These are phyloP conservation scores for Oryza meyeriana DNA, from an alignment of 176 grass and related monocot genomes.

Conservation along the genomic window DNA sequence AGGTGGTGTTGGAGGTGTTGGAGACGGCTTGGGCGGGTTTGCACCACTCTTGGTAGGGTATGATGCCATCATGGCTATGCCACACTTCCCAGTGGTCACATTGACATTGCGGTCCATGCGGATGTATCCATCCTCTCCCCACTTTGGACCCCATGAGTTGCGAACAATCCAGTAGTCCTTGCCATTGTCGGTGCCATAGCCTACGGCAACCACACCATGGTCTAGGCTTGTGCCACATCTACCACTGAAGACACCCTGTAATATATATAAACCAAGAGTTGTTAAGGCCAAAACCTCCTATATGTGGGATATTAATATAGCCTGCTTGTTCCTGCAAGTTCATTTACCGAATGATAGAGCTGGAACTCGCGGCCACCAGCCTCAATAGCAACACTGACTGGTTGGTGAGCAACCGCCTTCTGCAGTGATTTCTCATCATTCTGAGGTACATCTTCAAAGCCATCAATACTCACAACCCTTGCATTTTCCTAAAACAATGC, in stretches of 20 bases:
- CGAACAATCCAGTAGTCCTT: constrained; percentile 92
- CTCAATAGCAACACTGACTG: constrained; percentile 87
- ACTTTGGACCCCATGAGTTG: constrained; percentile 81
- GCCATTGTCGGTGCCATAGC: constrained; percentile 74
- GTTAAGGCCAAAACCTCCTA: neutral
- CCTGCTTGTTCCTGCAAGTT: neutral
- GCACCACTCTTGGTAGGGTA: constrained; percentile 74
- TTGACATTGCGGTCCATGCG: constrained; percentile 77
- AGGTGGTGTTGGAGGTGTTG: constrained; percentile 51
- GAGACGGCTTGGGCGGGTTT: constrained; percentile 69
- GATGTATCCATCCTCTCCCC: constrained; percentile 86
- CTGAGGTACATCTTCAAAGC: constrained; percentile 70
- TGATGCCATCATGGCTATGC: constrained; percentile 79
- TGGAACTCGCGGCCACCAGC: constrained; percentile 75
- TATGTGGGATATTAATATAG: neutral
- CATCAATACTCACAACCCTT: constrained; percentile 77
- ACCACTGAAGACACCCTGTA: constrained; percentile 81
- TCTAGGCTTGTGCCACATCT: constrained; percentile 66
- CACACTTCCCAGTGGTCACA: constrained; percentile 58
- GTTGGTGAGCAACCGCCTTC: constrained; percentile 88
- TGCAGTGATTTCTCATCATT: constrained; percentile 79
- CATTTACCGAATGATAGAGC: constrained; percentile 69
- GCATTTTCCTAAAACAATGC: constrained; percentile 57
- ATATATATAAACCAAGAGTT: neutral
- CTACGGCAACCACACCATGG: constrained; percentile 73